phyloP scores from a whole-genome alignment of 192 early-diverging fungal genomes.

The Coemansia sp. region DNA sequence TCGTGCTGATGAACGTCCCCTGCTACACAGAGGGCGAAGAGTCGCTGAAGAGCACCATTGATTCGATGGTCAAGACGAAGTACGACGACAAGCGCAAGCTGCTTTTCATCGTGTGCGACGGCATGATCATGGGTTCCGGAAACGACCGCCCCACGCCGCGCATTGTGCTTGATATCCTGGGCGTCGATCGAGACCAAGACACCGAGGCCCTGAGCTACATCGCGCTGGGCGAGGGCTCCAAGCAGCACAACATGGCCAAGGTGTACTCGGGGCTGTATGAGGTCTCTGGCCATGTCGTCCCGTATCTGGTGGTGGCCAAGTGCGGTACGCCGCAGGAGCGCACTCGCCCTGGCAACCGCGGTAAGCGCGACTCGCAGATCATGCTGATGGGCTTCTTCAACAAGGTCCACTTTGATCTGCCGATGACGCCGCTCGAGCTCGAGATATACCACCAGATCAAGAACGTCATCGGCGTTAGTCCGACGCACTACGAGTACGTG shows the following conservation, averaged over 20 bases:
- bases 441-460: slow-evolving; percentile 99
- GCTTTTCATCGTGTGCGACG: slow-evolving; percentile 91
- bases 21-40: slow-evolving; percentile 97
- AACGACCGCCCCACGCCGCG: slow-evolving; percentile 96
- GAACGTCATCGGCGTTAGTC: slow-evolving; percentile 95
- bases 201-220: slow-evolving; percentile 82
- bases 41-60: slow-evolving; percentile 84
- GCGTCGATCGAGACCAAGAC: slow-evolving; percentile 80
- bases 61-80: slow-evolving; percentile 81
- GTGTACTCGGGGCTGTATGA: slow-evolving; percentile 96
- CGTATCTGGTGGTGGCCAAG: slow-evolving; percentile 91
- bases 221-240: slow-evolving; percentile 79
- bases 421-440: slow-evolving; percentile 93
- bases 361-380: slow-evolving; percentile 98
- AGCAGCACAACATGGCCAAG: slow-evolving; percentile 93
- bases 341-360: slow-evolving; percentile 86
- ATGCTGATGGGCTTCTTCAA: slow-evolving; percentile 96
- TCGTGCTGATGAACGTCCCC: slow-evolving; percentile 89
- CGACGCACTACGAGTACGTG: slow-evolving; percentile 90
- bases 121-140: slow-evolving; percentile 92
- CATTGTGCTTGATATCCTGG: slow-evolving; percentile 93
- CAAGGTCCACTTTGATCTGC: slow-evolving; percentile 87
- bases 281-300: slow-evolving; percentile 81
- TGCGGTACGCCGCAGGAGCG: slow-evolving; percentile 80
- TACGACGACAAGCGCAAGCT: slow-evolving; percentile 98